Evolutionary conservation across 495 filamentous ascomycete species (phyloP).

Genomic region (Aspergillus cristatus): DNA sequence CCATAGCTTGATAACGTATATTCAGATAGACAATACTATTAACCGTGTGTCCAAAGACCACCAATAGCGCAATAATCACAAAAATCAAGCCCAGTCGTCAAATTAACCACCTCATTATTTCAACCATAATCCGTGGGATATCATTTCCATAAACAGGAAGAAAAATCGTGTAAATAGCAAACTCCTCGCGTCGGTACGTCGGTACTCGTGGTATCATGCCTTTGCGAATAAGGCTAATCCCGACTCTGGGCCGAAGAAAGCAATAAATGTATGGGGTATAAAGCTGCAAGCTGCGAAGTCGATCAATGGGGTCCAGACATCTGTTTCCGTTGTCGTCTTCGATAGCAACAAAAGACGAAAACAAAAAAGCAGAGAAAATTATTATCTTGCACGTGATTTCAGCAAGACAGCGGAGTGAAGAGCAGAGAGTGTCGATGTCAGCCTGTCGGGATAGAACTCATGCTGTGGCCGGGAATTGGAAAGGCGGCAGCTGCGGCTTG

Average conservation of each 20-base stretch:
- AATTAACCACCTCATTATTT: slow-evolving; percentile 12
- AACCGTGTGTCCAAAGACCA: no score
- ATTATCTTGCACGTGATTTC: no score
- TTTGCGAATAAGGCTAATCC: slow-evolving; percentile 2
- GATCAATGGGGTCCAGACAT: background rate
- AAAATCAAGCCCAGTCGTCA: slow-evolving; percentile 2
- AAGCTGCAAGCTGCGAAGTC: slow-evolving; percentile 12
- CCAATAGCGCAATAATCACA: background rate
- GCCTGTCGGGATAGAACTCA: no score
- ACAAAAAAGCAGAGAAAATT: no score
- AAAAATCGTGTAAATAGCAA: slow-evolving; percentile 4
- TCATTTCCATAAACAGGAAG: slow-evolving; percentile 9
- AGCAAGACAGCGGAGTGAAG: no score
- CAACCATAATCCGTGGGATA: slow-evolving; percentile 6
- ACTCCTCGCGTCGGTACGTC: background rate
- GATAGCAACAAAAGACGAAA: no score
- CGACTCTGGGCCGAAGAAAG: slow-evolving; percentile 8
- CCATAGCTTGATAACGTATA: background rate
- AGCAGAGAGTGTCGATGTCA: background rate
- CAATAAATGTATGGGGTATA: slow-evolving; percentile 17
- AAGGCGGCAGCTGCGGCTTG: slow-evolving; percentile 15
- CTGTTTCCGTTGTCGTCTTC: no score
- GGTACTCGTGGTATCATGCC: slow-evolving; percentile 16
- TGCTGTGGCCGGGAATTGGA: slow-evolving; percentile 13
- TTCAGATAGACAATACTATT: background rate